Conservation (phyloP, 2,329 filamentous ascomycete genomes). For the Lecanicillium sp. region DNA sequence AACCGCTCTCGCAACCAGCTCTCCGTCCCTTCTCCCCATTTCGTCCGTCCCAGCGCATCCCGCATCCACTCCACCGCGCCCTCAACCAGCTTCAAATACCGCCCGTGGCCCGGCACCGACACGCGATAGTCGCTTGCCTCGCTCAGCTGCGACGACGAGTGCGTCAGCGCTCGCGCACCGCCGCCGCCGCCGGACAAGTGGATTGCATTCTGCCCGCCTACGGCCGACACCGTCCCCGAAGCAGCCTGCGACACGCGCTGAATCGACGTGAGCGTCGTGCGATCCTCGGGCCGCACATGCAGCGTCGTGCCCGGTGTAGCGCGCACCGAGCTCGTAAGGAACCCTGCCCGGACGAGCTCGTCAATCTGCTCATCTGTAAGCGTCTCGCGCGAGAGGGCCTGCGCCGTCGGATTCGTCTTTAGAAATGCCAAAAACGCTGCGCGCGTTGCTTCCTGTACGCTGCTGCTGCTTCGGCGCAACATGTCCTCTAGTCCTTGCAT, state of each 20-base stretch:
- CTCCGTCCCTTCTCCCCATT: slow-evolving; percentile 55
- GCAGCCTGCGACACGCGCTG: slow-evolving; percentile 55
- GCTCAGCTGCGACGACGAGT: slow-evolving; percentile 16
- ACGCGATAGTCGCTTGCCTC: slow-evolving; percentile 36
- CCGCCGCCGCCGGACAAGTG: slow-evolving; percentile 53
- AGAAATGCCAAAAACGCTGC: slow-evolving; percentile 45
- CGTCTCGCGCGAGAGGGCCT: slow-evolving; percentile 17
- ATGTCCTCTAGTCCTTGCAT: slow-evolving; percentile 45
- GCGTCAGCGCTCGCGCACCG: slow-evolving; percentile 23
- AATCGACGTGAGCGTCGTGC: slow-evolving; percentile 50
- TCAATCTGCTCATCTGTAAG: slow-evolving; percentile 41
- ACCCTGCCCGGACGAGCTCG: slow-evolving; percentile 55
- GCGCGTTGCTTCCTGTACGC: slow-evolving; percentile 33
- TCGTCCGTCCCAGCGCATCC: slow-evolving; percentile 47
- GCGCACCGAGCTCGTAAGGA: slow-evolving; percentile 44
- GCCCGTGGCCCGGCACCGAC: slow-evolving; percentile 58
- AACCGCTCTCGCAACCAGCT: slow-evolving; percentile 57
- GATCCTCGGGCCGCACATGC: slow-evolving; percentile 42
- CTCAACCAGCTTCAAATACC: slow-evolving; percentile 57
- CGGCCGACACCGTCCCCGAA: slow-evolving; percentile 59
- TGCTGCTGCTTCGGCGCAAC: slow-evolving; percentile 23
- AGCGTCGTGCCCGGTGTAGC: slow-evolving; percentile 26
- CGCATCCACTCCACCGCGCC: slow-evolving; percentile 54
- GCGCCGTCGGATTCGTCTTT: slow-evolving; percentile 36
- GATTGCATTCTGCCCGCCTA: slow-evolving; percentile 59